These are phyloP conservation scores for Hyparrhenia diplandra DNA, from an alignment of 176 grass and related monocot species.

Conservation along the genomic window DNA sequence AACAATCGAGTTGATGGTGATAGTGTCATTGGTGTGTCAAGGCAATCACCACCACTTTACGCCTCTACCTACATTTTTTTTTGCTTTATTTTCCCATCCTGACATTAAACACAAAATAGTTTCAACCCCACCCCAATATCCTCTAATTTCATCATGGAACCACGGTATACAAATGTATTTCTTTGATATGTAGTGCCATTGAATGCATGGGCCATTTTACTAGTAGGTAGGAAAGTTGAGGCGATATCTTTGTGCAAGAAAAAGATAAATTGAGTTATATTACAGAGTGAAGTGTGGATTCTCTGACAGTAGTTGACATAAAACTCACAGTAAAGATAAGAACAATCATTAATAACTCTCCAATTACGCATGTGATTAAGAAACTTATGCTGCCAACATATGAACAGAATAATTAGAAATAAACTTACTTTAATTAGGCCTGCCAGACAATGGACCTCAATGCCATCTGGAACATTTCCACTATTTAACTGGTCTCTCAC, in stretches of 20 bases:
- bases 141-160: not conserved
- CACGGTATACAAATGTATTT: not conserved
- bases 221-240: not conserved
- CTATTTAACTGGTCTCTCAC: conserved; percentile 65
- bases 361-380: not conserved
- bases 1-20: not conserved
- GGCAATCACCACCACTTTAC: not conserved
- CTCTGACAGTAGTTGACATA: not conserved
- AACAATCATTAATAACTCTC: not conserved
- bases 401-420: not conserved
- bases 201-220: not conserved
- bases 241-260: not conserved
- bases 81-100: not conserved
- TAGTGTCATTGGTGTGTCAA: not conserved
- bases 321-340: conserved; percentile 10
- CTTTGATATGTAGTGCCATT: not conserved
- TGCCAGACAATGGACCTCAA: conserved; percentile 78
- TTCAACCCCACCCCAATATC: not conserved
- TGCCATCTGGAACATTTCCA: conserved; percentile 60
- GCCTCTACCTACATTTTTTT: not conserved
- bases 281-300: conserved; percentile 10
- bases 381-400: not conserved
- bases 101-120: not conserved
- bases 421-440: conserved; percentile 72
- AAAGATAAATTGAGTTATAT: not conserved